phyloP scores from a whole-genome alignment of 495 filamentous ascomycete species.

The Opeltia flavorubescens region DNA sequence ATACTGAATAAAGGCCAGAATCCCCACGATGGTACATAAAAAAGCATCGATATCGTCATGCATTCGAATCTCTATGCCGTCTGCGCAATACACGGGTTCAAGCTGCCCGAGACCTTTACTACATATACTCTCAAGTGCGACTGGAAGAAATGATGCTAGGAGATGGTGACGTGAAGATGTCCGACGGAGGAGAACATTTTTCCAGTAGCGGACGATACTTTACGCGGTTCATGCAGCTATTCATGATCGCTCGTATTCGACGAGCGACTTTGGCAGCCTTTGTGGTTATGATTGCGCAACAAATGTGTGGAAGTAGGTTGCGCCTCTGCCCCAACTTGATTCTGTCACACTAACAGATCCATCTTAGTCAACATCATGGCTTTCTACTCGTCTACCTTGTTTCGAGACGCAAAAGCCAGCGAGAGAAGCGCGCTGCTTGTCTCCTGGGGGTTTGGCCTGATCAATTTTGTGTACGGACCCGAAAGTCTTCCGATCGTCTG shows the following conservation, averaged over 20 bases:
- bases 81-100: constrained; percentile 54
- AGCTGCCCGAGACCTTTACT: constrained; percentile 64
- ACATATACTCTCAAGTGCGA: constrained; percentile 46
- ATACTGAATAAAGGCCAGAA: constrained; percentile 22
- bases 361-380: constrained; percentile 54
- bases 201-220: constrained; percentile 21
- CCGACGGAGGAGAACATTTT: constrained; percentile 9
- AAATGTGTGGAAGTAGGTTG: constrained; percentile 60
- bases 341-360: neutral
- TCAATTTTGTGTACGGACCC: constrained; percentile 46
- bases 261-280: constrained; percentile 47
- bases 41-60: constrained; percentile 46
- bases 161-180: constrained; percentile 15
- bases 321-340: neutral
- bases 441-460: constrained; percentile 64
- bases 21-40: constrained; percentile 53
- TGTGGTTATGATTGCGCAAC: constrained; percentile 62
- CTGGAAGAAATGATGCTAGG: constrained; percentile 26
- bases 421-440: constrained; percentile 48
- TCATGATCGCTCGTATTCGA: constrained; percentile 44
- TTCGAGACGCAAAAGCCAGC: constrained; percentile 44
- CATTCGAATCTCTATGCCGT: constrained; percentile 43
- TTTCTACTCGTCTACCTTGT: constrained; percentile 74
- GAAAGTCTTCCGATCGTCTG: too few species aligned
- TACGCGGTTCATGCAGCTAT: constrained; percentile 41